These are phyloP conservation scores for Daucus carota DNA, from an alignment of 129 eudicot species.

Conservation along the genomic window DNA sequence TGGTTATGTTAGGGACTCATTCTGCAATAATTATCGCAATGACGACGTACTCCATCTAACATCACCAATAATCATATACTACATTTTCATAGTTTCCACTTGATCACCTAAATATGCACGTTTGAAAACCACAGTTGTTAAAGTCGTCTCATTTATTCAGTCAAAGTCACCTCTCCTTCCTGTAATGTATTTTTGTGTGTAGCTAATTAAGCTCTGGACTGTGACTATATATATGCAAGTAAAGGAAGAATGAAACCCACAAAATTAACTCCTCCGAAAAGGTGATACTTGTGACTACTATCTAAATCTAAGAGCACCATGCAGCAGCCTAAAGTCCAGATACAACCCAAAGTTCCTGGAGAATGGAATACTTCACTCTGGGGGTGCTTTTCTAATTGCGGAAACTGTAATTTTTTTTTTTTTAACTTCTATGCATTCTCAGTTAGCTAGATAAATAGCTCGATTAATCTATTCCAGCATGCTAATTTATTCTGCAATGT, in stretches of 20 bases:
- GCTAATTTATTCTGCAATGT: not conserved
- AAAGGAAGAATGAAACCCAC: not conserved
- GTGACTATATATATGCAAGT: not conserved
- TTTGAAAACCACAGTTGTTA: not conserved
- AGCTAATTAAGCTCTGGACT: not conserved
- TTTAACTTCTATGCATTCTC: constrained; percentile 1
- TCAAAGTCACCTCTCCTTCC: not conserved
- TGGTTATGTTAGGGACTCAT: not conserved
- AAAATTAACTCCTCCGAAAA: not conserved
- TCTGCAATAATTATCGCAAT: not conserved
- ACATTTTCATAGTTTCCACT: not conserved
- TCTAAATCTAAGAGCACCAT: not conserved
- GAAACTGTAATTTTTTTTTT: not conserved
- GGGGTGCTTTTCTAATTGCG: not conserved
- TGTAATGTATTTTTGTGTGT: not conserved
- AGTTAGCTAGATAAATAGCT: not conserved
- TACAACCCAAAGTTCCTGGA: not conserved
- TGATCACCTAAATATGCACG: not conserved
- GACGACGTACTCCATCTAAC: not conserved
- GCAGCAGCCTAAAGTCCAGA: not conserved
- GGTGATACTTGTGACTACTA: too few species aligned
- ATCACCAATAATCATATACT: not conserved
- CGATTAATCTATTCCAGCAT: too few species aligned
- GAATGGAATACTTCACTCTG: not conserved
- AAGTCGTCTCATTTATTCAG: not conserved